Conservation (phyloP, 2,329 filamentous ascomycete species). For the Fusarium abutilonis region DNA sequence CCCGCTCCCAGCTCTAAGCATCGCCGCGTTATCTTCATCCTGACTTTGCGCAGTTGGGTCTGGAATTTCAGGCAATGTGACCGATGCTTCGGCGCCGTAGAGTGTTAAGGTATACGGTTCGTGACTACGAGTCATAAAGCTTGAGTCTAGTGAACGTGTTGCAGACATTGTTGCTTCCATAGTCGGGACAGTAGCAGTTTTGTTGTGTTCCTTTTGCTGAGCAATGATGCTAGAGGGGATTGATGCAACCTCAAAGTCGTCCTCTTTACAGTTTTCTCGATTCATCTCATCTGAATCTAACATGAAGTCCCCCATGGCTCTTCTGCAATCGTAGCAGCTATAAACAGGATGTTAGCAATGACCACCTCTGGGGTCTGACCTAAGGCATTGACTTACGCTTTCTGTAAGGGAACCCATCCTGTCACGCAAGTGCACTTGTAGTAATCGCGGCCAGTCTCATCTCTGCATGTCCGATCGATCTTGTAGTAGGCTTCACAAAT, state of each 20-base stretch:
- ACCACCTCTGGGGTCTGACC: background rate
- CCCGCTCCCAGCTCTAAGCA: background rate
- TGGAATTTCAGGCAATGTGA: slow-evolving; percentile 4
- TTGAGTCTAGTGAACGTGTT: slow-evolving; percentile 2
- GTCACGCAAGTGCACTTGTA: slow-evolving; percentile 27
- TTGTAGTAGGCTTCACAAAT: slow-evolving; percentile 26
- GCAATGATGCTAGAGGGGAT: slow-evolving; percentile 28
- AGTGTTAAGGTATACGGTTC: background rate
- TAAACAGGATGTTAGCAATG: background rate
- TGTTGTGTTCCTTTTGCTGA: slow-evolving; percentile 28
- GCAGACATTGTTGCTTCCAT: slow-evolving; percentile 6
- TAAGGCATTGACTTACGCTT: slow-evolving; percentile 16
- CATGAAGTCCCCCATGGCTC: slow-evolving; percentile 14
- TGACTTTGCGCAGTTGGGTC: background rate
- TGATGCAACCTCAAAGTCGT: slow-evolving; percentile 8
- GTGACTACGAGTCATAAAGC: slow-evolving; percentile 8
- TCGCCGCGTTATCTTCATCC: background rate
- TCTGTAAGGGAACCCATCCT: slow-evolving; percentile 22
- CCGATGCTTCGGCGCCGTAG: slow-evolving; percentile 1
- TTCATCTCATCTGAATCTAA: background rate
- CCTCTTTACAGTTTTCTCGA: slow-evolving; percentile 8
- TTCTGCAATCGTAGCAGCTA: slow-evolving; percentile 24
- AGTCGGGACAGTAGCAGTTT: slow-evolving; percentile 11
- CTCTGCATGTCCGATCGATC: slow-evolving; percentile 20
- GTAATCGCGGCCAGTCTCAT: slow-evolving; percentile 19